These are phyloP conservation scores for Hymenoscyphus occultus DNA, from an alignment of 2,329 filamentous ascomycete species.

Conservation along the genomic window DNA sequence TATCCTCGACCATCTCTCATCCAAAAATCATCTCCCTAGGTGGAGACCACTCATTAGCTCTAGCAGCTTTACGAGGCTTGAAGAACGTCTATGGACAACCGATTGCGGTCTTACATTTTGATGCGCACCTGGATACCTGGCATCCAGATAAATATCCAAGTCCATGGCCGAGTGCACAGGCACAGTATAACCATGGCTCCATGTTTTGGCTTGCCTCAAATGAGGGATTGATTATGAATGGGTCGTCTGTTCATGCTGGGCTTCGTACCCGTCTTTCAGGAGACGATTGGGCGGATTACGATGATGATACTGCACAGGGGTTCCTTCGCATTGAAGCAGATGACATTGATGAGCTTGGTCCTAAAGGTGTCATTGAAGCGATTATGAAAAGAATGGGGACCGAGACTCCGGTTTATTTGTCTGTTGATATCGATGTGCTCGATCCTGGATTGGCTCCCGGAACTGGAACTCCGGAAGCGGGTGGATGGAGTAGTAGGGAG, in stretches of 20 bases:
- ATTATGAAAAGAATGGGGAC: constrained; percentile 73
- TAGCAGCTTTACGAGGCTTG: constrained; percentile 67
- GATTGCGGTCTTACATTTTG: constrained; percentile 72
- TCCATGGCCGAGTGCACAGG: constrained; percentile 68
- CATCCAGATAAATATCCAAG: constrained; percentile 66
- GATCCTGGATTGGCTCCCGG: constrained; percentile 69
- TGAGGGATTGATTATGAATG: constrained; percentile 75
- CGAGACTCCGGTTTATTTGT: constrained; percentile 76
- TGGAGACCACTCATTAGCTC: constrained; percentile 69
- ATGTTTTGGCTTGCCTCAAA: constrained; percentile 89
- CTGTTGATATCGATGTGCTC: constrained; percentile 77
- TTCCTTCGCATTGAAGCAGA: constrained; percentile 80
- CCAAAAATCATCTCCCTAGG: constrained; percentile 60
- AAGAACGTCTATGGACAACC: constrained; percentile 59
- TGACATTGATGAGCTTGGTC: constrained; percentile 81
- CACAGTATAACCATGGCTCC: constrained; percentile 80
- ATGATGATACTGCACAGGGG: constrained; percentile 70
- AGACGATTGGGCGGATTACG: constrained; percentile 63
- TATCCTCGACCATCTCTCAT: constrained; percentile 26
- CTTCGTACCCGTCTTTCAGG: constrained; percentile 73
- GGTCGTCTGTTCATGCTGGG: constrained; percentile 76
- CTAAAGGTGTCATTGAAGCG: constrained; percentile 62
- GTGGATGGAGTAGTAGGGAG: constrained; percentile 88
- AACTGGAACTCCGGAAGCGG: constrained; percentile 85
- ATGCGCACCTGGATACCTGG: constrained; percentile 45